Evolutionary conservation across 176 grass and related monocot species (phyloP), one percentile per base, ranked within the genome.

Genomic region (Bolboschoenus planiculmis): DNA sequence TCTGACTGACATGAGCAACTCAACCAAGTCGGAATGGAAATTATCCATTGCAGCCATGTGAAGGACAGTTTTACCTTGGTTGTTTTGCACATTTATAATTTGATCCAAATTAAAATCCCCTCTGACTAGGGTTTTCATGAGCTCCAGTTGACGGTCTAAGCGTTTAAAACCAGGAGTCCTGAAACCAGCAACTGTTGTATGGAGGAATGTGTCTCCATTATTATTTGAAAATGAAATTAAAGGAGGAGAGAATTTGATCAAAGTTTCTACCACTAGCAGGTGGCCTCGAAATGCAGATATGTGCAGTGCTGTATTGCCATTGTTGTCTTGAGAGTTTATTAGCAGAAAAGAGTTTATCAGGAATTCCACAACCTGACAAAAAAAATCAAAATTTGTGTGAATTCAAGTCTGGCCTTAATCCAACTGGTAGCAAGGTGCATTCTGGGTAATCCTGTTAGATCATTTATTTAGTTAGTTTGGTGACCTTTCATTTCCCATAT

Each of bases 251-350:
- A 85, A 88, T 56, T 44, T 56, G 37, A 90, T 72, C 75, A 99
- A 72, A 68, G 83, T 85, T 66, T 96, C 86, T 20, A 93, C 79
- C 55, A 96, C 91, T 9, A 78, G 57, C 56, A 89, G 87, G 51
- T 99, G 86, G 33, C 97, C 97, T 81, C 87, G 85, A 65, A 96
- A 99, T 23, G 93, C 89, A 0, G 97, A 93, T 60, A 95, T 88
- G 87, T 99, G 97, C 74, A 99, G 62, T 78, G 97, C 91, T 48
- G 88, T 99, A 84, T 96, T 99, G 77, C 97, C 91, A 54, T 92
- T 87, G 60, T 89, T 92, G 87, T 99, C 97, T 57, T 87, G 88
- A 24, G 82, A 77, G 40, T 85, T 84, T 67, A 89, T 83, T 23
- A 99, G 79, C 40, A 88, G 37, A 29, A 95, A 95, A 85, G 76